Evolutionary conservation across 1,284 basidiomycete species (phyloP), one percentile per base, ranked within the genome.

Genomic region (Golubevia sp.): DNA sequence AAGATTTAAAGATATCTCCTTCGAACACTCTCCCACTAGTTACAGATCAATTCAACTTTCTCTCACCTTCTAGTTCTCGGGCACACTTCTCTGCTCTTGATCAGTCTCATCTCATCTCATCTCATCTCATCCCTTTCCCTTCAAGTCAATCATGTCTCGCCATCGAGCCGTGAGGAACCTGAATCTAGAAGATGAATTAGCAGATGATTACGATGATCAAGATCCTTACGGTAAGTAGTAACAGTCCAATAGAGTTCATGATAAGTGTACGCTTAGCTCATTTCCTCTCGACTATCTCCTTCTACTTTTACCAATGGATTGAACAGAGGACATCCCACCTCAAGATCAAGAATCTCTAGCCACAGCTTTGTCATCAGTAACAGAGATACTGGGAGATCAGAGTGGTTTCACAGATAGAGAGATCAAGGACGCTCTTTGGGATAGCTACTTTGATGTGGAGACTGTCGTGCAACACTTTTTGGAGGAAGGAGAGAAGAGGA

Each of bases 121-220:
- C n/a, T n/a, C n/a, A n/a, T n/a, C n/a, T n/a, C n/a, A n/a, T n/a
- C n/a, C n/a, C n/a, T n/a, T n/a, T n/a, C n/a, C n/a, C n/a, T n/a
- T n/a, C n/a, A n/a, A n/a, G n/a, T n/a, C n/a, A n/a, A 58, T 25
- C 59, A 85, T 85, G 84, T 84, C 84, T 8, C 76, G 85, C 48
- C 96, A 99, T 85, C 90, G 96, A 81, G 89, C 91, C 84, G 88
- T 98, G 69, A 88, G 93, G 69, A 95, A 97, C 84, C 86, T 99
- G 54, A 90, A 98, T 80, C 86, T 97, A 34, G 87, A 91, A 71
- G 94, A 95, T 92, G 69, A 80, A 84, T 71, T 74, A 1, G 77
- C 77, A 27, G 90, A 91, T 74, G 90, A 89, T 55, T 89, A 88
- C 49, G 90, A 90, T 57, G 89, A 90, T 61, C 85, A 78, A 21